A percentile compares a stretch with the other conserved stretches of the same genome.
phyloP scores from a whole-genome alignment of 2,329 filamentous ascomycete species.

The Paraphaeosphaeria minitans region DNA sequence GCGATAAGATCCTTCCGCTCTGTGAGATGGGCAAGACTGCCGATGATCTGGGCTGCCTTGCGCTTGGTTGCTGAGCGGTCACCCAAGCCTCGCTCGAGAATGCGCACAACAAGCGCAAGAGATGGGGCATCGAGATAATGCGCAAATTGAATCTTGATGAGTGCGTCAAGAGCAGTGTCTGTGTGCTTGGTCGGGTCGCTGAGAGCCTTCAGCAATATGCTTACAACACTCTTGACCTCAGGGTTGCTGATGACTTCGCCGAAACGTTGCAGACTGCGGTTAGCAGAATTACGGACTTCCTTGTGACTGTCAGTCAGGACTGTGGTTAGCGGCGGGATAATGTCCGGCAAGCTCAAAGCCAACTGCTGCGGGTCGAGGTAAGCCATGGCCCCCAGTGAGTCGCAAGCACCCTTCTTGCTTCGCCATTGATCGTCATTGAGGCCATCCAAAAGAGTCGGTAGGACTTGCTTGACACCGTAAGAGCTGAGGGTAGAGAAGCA shows the following conservation, averaged over 20 bases:
- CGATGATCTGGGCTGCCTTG: constrained; percentile 96
- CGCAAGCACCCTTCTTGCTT: constrained; percentile 97
- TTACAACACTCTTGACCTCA: constrained; percentile 91
- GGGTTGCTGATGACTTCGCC: constrained; percentile 98
- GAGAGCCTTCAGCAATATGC: constrained; percentile 90
- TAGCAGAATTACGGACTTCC: constrained; percentile 88
- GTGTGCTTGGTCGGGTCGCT: constrained; percentile 98
- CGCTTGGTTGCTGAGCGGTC: constrained; percentile 94
- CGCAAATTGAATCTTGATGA: constrained; percentile 98
- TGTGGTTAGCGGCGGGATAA: constrained; percentile 91
- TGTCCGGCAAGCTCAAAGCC: constrained; percentile 88
- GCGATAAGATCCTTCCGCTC: constrained; percentile 92
- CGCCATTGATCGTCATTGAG: constrained; percentile 96
- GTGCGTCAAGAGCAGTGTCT: constrained; percentile 86
- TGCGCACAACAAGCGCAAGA: constrained; percentile 90
- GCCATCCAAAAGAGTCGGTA: constrained; percentile 88
- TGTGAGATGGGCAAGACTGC: constrained; percentile 93
- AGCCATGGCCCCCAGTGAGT: constrained; percentile 96
- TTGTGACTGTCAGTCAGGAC: constrained; percentile 98
- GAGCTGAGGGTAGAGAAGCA: constrained; percentile 94
- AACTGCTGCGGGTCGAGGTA: constrained; percentile 96
- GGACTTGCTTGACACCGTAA: constrained; percentile 91
- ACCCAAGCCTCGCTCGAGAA: constrained; percentile 87
- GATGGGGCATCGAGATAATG: constrained; percentile 99
- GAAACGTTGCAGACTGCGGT: constrained; percentile 95